Conservation (phyloP, 1,284 basidiomycete genomes). For the Pseudozyma pruni region DNA sequence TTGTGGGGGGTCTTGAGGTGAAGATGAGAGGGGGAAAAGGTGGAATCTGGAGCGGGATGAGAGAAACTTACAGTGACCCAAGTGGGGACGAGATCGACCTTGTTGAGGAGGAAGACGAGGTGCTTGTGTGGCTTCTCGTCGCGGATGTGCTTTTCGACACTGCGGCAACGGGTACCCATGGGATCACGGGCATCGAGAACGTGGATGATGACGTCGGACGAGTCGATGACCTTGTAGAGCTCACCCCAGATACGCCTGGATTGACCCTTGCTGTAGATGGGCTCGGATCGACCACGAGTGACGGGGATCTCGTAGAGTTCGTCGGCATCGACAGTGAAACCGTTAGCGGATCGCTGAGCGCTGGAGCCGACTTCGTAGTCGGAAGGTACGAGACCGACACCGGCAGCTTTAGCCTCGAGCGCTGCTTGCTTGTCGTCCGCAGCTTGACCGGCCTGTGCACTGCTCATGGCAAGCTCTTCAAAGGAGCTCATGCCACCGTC, state of each 20-base stretch:
- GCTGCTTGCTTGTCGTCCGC: constrained; percentile 56
- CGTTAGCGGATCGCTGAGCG: constrained; percentile 54
- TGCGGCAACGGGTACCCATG: constrained; percentile 94
- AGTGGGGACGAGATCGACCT: constrained; percentile 96
- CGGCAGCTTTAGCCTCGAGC: constrained; percentile 54
- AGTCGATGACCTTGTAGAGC: constrained; percentile 99
- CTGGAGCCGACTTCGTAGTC: constrained; percentile 64
- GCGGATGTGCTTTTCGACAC: constrained; percentile 89
- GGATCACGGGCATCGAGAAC: constrained; percentile 96
- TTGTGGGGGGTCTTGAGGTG: constrained; percentile 52
- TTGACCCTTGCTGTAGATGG: constrained; percentile 67
- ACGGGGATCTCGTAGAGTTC: constrained; percentile 65
- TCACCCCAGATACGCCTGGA: constrained; percentile 87
- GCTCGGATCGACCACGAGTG: constrained; percentile 64
- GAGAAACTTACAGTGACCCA: constrained; percentile 90
- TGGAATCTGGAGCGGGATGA: constrained; percentile 1
- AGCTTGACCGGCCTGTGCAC: constrained; percentile 48
- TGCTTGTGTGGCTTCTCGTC: constrained; percentile 99
- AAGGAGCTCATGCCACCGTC: constrained; percentile 62
- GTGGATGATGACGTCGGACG: constrained; percentile 95
- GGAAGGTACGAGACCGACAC: constrained; percentile 61
- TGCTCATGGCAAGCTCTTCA: constrained; percentile 61
- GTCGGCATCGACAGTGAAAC: constrained; percentile 50
- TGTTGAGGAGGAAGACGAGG: constrained; percentile 95
- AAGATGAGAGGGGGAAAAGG: constrained; percentile 11